Percentiles rank a stretch among this genome's conserved stretches.
phyloP scores from a whole-genome alignment of 371 early-diverging fungal genomes.

The Sporodiniella umbellata region DNA sequence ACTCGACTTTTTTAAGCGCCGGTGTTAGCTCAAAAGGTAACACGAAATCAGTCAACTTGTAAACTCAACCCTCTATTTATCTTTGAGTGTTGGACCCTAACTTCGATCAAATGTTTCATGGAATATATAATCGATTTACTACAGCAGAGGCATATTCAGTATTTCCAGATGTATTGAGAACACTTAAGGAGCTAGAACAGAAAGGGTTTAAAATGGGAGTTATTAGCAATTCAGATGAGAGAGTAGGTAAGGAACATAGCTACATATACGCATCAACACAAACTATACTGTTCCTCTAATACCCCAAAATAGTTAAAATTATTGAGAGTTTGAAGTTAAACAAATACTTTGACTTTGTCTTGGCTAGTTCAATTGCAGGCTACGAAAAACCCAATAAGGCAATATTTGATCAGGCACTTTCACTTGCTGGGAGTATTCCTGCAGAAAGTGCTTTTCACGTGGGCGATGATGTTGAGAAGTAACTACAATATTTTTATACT shows the following conservation, averaged over 20 bases:
- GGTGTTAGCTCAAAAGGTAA: constrained; percentile 34
- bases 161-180: constrained; percentile 35
- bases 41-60: background rate
- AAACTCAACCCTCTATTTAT: background rate
- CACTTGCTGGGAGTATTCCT: constrained; percentile 10
- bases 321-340: constrained; percentile 33
- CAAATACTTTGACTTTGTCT: constrained; percentile 40
- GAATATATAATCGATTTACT: constrained; percentile 36
- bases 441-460: constrained; percentile 23
- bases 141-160: constrained; percentile 40
- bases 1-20: constrained; percentile 31
- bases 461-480: constrained; percentile 26
- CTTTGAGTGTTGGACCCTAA: constrained; percentile 27
- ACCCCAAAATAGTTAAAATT: constrained; percentile 20
- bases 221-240: constrained; percentile 47
- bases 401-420: constrained; percentile 39
- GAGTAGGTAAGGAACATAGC: constrained; percentile 26
- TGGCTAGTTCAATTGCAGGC: constrained; percentile 30
- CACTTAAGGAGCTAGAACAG: constrained; percentile 25
- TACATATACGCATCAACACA: background rate
- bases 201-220: constrained; percentile 43
- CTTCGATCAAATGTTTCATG: constrained; percentile 31
- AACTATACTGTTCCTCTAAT: background rate
- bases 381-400: constrained; percentile 34
- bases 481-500: too few relatives aligned